Evolutionary conservation across 2,329 filamentous ascomycete genomes (phyloP).

Genomic region (Fusarium penzigii): DNA sequence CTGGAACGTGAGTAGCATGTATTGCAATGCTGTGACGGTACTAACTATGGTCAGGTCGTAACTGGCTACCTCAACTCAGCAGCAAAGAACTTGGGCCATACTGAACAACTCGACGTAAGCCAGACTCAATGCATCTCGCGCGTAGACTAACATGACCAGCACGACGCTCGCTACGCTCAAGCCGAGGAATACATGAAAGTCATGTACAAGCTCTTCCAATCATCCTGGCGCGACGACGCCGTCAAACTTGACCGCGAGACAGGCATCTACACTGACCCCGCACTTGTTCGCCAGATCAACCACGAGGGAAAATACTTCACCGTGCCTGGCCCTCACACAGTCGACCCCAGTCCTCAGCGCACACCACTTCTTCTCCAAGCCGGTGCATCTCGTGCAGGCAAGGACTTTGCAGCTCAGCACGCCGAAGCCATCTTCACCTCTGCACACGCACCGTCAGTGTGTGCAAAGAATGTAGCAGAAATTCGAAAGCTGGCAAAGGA

Average conservation of each 20-base stretch:
- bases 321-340: slow-evolving; percentile 66
- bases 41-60: slow-evolving; percentile 53
- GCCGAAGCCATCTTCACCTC: slow-evolving; percentile 73
- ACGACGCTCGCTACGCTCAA: slow-evolving; percentile 66
- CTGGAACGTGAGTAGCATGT: slow-evolving; percentile 50
- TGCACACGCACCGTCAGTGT: slow-evolving; percentile 62
- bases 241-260: slow-evolving; percentile 59
- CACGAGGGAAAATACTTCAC: slow-evolving; percentile 65
- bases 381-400: slow-evolving; percentile 66
- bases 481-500: slow-evolving; percentile 57
- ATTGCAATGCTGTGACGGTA: neutral
- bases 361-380: slow-evolving; percentile 71
- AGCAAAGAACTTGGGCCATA: slow-evolving; percentile 63
- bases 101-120: slow-evolving; percentile 47
- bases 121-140: neutral
- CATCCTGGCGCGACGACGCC: slow-evolving; percentile 67
- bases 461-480: slow-evolving; percentile 62
- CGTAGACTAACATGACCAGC: slow-evolving; percentile 35
- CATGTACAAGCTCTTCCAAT: slow-evolving; percentile 67
- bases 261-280: slow-evolving; percentile 55
- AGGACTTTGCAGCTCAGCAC: slow-evolving; percentile 67
- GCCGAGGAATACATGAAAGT: slow-evolving; percentile 66
- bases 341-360: slow-evolving; percentile 65
- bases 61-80: slow-evolving; percentile 72
- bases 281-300: slow-evolving; percentile 63